Evolutionary conservation across 768 basidiomycete species (phyloP), one percentile per base, ranked within the genome.

Genomic region (Pseudohyphozyma bogoriensis): DNA sequence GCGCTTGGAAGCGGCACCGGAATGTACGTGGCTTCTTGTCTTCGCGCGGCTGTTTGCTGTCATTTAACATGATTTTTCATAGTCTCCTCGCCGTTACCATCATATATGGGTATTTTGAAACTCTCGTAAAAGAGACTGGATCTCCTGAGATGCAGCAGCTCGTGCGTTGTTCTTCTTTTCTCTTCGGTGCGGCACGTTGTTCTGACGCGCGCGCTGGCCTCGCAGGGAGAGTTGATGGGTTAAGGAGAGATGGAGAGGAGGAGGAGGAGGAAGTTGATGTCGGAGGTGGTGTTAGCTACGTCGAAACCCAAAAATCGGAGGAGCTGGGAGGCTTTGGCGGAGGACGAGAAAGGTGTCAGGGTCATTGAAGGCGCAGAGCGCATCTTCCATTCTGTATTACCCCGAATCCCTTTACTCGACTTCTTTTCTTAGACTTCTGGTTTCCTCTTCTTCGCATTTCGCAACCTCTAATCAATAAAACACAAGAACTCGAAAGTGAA

Each of bases 1-100:
- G 95, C 93, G 4, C 86, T 97, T 60, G 92, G 92, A 15, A 60
- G 54, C 11, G 69, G 68, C 22, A 92, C 89, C 8, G 89, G 89
- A 80, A 95, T 96, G 66, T 47, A n/a, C n/a, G n/a, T n/a, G n/a
- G n/a, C n/a, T n/a, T n/a, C n/a, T n/a, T n/a, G n/a, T n/a, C n/a
- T n/a, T n/a, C n/a, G n/a, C 29, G 26, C 28, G 9, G n/a, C 37
- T 1, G 18, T 42, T 28, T 12, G 29, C 28, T 31, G 22, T 36
- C 9, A 24, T 8, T 22, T 44, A n/a, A 44, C 9, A 8, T 8
- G 6, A 8, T 36, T 36, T 51, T 18, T 35, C 40, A 6, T n/a
- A 42, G 40, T 18, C 40, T 42, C 40, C 46, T 47, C 46, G 46
- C 46, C 46, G 46, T 47, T 28, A 47, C 46, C 26, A 47, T 47